Percentiles rank a stretch among this genome's conserved stretches.
Evolutionary conservation across 2,329 filamentous ascomycete species (phyloP).

Genomic region (Penicillium capsulatum): DNA sequence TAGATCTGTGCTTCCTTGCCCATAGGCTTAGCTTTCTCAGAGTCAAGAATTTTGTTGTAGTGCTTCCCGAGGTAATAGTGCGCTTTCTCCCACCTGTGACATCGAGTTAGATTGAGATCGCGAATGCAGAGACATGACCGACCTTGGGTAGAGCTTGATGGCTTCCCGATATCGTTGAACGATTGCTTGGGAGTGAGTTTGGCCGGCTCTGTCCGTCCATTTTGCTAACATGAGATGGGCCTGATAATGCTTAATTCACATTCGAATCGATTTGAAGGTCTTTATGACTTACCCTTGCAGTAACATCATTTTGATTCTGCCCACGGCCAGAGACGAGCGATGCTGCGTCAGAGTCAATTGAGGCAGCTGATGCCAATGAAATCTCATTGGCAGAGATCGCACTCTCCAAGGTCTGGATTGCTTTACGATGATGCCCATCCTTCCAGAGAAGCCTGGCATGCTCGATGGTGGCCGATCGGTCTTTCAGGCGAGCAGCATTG

Average conservation of each 20-base stretch:
- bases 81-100: constrained; percentile 79
- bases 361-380: constrained; percentile 44
- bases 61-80: constrained; percentile 96
- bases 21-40: constrained; percentile 71
- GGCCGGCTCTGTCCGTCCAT: constrained; percentile 93
- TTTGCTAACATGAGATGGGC: constrained; percentile 88
- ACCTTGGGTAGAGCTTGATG: constrained; percentile 42
- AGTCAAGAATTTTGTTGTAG: constrained; percentile 93
- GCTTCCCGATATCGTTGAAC: constrained; percentile 79
- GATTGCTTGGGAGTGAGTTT: constrained; percentile 78
- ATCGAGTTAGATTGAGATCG: neutral
- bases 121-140: neutral
- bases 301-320: constrained; percentile 50
- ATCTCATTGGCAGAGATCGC: constrained; percentile 82
- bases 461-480: constrained; percentile 86
- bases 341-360: constrained; percentile 33
- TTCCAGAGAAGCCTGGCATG: constrained; percentile 91
- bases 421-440: constrained; percentile 88
- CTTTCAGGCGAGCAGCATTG: constrained; percentile 77
- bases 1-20: constrained; percentile 74
- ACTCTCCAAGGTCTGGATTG: constrained; percentile 83
- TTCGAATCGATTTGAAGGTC: neutral
- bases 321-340: constrained; percentile 39
- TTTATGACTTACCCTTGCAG: constrained; percentile 37
- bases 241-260: constrained; percentile 32